These are phyloP conservation scores for Cucumis sativus DNA, from an alignment of 306 rosid genomes.

Conservation along the genomic window Cucumber_9930_V3 NC_026655.2:28603001-28603500, in stretches of 20 bases:
- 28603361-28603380: constrained; percentile 57
- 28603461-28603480: too few species aligned
- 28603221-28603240: constrained; percentile 24
- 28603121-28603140: constrained; percentile 18
- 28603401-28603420: not conserved
- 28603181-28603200: not conserved
- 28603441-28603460: not conserved
- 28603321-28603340: constrained; percentile 61
- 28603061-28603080: not conserved
- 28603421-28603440: not conserved
- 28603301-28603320: constrained; percentile 65
- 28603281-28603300: constrained; percentile 71
- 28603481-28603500: too few species aligned
- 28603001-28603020: not conserved
- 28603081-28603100: not conserved
- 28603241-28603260: constrained; percentile 67
- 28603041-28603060: not conserved
- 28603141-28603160: constrained; percentile 16
- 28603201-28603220: constrained; percentile 8
- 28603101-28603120: not conserved
- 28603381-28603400: constrained; percentile 20
- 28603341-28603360: constrained; percentile 68
- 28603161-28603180: constrained; percentile 18
- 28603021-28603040: not conserved
- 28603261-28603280: constrained; percentile 64